phyloP scores from a whole-genome alignment of 306 rosid species.

The Styphnolobium japonicum region DNA sequence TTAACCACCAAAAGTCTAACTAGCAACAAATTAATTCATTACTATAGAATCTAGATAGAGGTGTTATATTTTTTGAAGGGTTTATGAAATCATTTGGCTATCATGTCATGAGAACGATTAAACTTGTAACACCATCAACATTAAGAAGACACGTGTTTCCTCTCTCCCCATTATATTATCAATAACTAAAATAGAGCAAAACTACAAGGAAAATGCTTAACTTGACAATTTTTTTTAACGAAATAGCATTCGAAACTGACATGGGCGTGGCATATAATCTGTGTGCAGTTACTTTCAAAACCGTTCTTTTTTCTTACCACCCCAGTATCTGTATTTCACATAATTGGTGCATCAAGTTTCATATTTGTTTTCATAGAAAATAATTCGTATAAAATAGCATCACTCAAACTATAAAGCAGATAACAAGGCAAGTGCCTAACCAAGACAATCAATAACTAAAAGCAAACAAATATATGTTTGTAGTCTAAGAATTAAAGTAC shows the following conservation, averaged over 20 bases:
- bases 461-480: slow-evolving; percentile 6
- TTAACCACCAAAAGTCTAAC: neutral
- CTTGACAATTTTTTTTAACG: too few relatives aligned
- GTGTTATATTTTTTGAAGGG: neutral
- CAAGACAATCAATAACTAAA: slow-evolving; percentile 20
- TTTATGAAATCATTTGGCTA: neutral
- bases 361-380: too few relatives aligned
- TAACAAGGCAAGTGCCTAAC: neutral
- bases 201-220: too few relatives aligned
- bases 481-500: neutral
- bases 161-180: neutral
- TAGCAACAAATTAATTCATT: neutral
- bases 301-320: too few relatives aligned
- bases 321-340: too few relatives aligned
- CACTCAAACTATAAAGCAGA: neutral
- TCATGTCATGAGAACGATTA: slow-evolving; percentile 3
- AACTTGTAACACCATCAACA: neutral
- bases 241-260: too few relatives aligned
- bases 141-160: neutral
- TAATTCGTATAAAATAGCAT: too few relatives aligned
- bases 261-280: too few relatives aligned
- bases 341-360: too few relatives aligned
- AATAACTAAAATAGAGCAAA: neutral
- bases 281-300: too few relatives aligned
- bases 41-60: neutral